Conservation (phyloP, 2,329 filamentous ascomycete species). For the Cladophialophora bantiana region DNA sequence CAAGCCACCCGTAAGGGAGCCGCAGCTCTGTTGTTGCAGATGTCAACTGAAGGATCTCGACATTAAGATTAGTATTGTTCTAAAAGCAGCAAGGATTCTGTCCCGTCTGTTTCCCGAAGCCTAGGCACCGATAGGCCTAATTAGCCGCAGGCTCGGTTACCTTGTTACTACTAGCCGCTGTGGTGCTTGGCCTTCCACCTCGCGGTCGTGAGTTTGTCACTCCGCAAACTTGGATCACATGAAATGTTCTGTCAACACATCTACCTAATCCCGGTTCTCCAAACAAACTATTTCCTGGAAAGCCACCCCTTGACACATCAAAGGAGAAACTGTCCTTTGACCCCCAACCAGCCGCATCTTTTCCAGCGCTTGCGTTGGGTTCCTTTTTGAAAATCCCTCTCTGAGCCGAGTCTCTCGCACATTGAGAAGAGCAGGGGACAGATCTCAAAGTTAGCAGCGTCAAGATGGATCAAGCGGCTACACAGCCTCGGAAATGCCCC, state of each 20-base stretch:
- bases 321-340: background rate
- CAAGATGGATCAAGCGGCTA: constrained; percentile 44
- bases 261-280: background rate
- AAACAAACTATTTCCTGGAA: background rate
- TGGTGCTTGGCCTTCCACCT: background rate
- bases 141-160: background rate
- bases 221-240: background rate
- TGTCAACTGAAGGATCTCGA: too few species aligned
- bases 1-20: background rate
- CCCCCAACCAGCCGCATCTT: background rate
- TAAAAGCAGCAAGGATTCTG: too few species aligned
- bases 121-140: too few species aligned
- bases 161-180: background rate
- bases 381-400: background rate
- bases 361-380: background rate
- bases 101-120: too few species aligned
- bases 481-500: constrained; percentile 64
- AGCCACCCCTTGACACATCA: background rate
- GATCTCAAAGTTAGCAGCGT: background rate
- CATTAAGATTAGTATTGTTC: too few species aligned
- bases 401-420: background rate
- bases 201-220: background rate
- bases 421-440: background rate
- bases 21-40: background rate
- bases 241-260: background rate